Base-by-base conservation (phyloP, 1,284 basidiomycete genomes). In the Boletellus dicymbophilus region DNA sequence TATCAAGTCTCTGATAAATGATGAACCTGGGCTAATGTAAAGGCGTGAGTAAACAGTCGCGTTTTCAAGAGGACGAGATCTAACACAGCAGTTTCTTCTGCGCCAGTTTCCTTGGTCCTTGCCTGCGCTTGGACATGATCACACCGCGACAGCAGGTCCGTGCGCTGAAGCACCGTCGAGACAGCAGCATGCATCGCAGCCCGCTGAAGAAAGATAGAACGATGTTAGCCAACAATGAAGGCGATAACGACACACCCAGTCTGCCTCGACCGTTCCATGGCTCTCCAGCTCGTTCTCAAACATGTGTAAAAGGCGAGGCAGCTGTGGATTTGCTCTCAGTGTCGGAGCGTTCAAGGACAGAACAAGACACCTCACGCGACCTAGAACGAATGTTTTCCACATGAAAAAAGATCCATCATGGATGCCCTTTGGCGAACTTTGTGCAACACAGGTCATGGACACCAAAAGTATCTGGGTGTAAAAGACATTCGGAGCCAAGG, bases 301-400 rank as follows among this genome's bases (percentile, higher is more conserved):
- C 12, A 65, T 65, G 10, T 70, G 60, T 25, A 90, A 60, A 20
- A 90, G 66, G 21, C 68, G 69, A 28, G 88, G 88, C 18, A 90
- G 72, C 88, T 90, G 54, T 36, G 46, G 38, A 44, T 25, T n/a
- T 11, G 34, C 26, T 25, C 37, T 57, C 22, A 55, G 43, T 43
- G 45, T 8, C 36, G 4, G 26, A 8, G 15, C 2, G 4, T 37
- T 37, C 37, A 51, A 25, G n/a, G 9, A 18, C 16, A 38, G 26
- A 33, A 40, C 16, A 48, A 50, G 55, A 42, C 37, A 37, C 44
- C 77, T 60, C 67, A 90, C 88, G 46, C 88, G 75, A 34, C 86
- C 84, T 43, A 87, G 67, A n/a, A 88, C 74, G 59, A 90, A 89
- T 8, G 81, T 76, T 56, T 78, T 80, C 88, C 86, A 91, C 23